Evolutionary conservation across 2,329 filamentous ascomycete species (phyloP).

Genomic region (Colletotrichum spinosum): DNA sequence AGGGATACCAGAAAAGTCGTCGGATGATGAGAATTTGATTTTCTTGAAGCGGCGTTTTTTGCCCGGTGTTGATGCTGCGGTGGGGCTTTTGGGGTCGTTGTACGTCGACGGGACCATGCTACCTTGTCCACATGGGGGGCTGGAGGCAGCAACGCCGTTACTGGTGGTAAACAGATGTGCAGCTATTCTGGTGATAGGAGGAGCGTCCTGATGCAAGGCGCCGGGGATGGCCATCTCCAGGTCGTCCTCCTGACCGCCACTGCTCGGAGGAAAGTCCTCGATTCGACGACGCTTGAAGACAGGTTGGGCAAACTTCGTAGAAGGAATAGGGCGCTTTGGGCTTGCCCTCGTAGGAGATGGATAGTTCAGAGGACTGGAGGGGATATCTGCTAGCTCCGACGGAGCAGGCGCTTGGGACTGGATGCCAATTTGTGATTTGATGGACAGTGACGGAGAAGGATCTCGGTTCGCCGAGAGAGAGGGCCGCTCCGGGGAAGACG

Average conservation of each 20-base stretch:
- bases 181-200: conserved; percentile 28
- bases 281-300: conserved; percentile 19
- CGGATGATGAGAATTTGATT: conserved; percentile 37
- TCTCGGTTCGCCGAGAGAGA: neutral
- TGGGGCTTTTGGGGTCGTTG: conserved; percentile 16
- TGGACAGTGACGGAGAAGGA: conserved; percentile 20
- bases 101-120: conserved; percentile 37
- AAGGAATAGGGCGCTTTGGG: conserved; percentile 4
- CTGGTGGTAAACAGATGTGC: conserved; percentile 9
- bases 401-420: conserved; percentile 8
- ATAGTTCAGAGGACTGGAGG: conserved; percentile 23
- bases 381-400: conserved; percentile 18
- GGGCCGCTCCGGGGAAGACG: conserved; percentile 36
- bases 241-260: conserved; percentile 47
- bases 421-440: conserved; percentile 26
- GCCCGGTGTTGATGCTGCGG: conserved; percentile 11
- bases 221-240: conserved; percentile 51
- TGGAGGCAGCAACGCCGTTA: conserved; percentile 18
- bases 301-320: neutral
- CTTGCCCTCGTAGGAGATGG: conserved; percentile 20
- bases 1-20: neutral
- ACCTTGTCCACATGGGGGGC: conserved; percentile 42
- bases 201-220: conserved; percentile 39
- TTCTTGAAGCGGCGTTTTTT: conserved; percentile 42
- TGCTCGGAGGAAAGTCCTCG: conserved; percentile 34